Percentiles rank a stretch among this genome's conserved stretches.
Evolutionary conservation across 768 basidiomycete genomes (phyloP).

Genomic region (Leucosporidium yakuticum): DNA sequence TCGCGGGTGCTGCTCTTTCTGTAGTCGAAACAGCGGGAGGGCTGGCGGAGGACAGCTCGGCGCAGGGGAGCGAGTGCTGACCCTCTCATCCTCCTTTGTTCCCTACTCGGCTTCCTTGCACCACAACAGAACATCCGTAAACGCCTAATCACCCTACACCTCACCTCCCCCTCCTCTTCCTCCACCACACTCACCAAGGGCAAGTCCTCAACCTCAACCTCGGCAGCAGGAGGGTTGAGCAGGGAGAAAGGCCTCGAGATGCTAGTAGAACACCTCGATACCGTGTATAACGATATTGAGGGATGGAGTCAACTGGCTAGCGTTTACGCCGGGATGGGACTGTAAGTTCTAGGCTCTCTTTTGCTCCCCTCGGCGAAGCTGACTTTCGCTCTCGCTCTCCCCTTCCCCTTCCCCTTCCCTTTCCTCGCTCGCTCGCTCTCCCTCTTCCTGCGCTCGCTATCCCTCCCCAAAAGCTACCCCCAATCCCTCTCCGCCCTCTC

Average conservation of each 20-base stretch:
- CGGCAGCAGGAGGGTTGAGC: conserved; percentile 47
- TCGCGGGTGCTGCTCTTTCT: background rate
- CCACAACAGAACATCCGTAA: conserved; percentile 63
- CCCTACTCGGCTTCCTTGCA: background rate
- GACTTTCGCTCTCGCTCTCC: background rate
- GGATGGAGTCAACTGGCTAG: conserved; percentile 83
- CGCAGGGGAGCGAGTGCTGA: background rate
- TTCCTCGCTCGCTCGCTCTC: background rate
- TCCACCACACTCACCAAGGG: background rate
- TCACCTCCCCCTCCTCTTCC: conserved; percentile 42
- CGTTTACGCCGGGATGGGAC: conserved; percentile 65
- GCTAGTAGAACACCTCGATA: conserved; percentile 68
- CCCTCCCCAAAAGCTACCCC: conserved; percentile 54
- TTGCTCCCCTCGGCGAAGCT: background rate
- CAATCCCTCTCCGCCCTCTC: conserved; percentile 67
- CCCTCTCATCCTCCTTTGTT: no score
- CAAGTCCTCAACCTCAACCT: background rate
- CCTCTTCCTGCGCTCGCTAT: background rate
- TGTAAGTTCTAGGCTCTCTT: conserved; percentile 53
- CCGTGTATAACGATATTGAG: conserved; percentile 79
- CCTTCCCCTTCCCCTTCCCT: background rate
- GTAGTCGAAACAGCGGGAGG: background rate
- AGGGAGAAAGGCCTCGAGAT: conserved; percentile 64
- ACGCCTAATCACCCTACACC: conserved; percentile 67
- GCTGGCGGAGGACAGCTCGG: background rate